A percentile compares a stretch with the other conserved stretches of the same genome.
Evolutionary conservation across 2,329 filamentous ascomycete genomes (phyloP).

Genomic region (Fusarium tjaetaba): DNA sequence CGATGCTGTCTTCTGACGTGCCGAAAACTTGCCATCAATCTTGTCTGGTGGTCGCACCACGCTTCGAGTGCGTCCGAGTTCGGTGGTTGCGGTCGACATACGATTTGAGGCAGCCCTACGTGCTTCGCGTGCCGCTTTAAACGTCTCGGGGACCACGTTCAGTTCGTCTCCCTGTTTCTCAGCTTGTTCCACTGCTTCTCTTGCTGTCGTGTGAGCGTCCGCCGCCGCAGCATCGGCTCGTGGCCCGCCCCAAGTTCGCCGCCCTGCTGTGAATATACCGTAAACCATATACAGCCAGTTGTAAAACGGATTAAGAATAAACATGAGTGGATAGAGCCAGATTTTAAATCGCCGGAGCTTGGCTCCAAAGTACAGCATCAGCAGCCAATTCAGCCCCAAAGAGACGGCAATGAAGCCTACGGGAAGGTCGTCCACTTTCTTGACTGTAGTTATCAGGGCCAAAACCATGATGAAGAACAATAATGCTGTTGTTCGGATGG

Average conservation of each 20-base stretch:
- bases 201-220: conserved; percentile 77
- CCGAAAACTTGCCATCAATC: conserved; percentile 82
- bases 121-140: conserved; percentile 69
- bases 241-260: conserved; percentile 95
- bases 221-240: conserved; percentile 88
- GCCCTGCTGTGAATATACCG: conserved; percentile 92
- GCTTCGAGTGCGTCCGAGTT: conserved; percentile 61
- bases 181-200: conserved; percentile 85
- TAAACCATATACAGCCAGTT: conserved; percentile 99
- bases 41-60: conserved; percentile 77
- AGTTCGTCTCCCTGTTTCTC: conserved; percentile 84
- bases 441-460: conserved; percentile 85
- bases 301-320: conserved; percentile 93
- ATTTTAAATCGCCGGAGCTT: conserved; percentile 91
- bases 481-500: conserved; percentile 91
- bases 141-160: conserved; percentile 88
- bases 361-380: conserved; percentile 96
- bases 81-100: conserved; percentile 43
- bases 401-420: conserved; percentile 95
- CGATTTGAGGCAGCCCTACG: conserved; percentile 47
- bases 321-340: conserved; percentile 96
- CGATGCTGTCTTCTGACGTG: conserved; percentile 72
- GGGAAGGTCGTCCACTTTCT: conserved; percentile 80
- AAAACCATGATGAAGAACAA: conserved; percentile 95
- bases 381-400: conserved; percentile 88